These are phyloP conservation scores for Ophiostoma sp. DNA, from an alignment of 2,329 filamentous ascomycete species.

Conservation along the genomic window DNA sequence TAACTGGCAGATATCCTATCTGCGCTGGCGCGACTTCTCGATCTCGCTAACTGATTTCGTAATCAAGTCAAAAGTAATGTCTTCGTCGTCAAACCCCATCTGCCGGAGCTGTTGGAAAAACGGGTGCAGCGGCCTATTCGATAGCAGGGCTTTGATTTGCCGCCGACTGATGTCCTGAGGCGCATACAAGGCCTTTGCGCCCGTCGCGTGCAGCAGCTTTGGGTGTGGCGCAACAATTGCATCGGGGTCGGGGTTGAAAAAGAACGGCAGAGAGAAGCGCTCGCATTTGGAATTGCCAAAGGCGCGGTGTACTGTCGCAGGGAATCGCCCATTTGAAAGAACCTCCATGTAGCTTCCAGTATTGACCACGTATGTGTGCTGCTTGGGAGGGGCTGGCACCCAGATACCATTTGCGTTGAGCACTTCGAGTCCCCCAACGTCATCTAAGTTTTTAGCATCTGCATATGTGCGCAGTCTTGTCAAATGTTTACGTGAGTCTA, in stretches of 20 bases:
- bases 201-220: not conserved
- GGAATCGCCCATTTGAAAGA: not conserved
- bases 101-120: not conserved
- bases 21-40: not conserved
- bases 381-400: not conserved
- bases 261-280: not conserved
- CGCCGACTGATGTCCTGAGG: not conserved
- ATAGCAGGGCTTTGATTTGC: not conserved
- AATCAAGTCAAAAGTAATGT: not conserved
- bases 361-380: not conserved
- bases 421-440: not conserved
- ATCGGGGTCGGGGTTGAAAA: not conserved
- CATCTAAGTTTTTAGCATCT: not conserved
- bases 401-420: not conserved
- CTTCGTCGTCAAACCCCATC: not conserved
- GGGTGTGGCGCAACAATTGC: not conserved
- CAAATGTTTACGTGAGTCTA: no score
- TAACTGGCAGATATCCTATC: not conserved
- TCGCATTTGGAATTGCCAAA: not conserved
- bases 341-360: not conserved
- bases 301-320: not conserved
- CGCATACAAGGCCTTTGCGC: not conserved
- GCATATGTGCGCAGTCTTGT: no score
- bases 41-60: not conserved
- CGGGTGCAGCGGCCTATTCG: not conserved